Conservation (phyloP, 345 rosid genomes). For the Brassica napus region DNA sequence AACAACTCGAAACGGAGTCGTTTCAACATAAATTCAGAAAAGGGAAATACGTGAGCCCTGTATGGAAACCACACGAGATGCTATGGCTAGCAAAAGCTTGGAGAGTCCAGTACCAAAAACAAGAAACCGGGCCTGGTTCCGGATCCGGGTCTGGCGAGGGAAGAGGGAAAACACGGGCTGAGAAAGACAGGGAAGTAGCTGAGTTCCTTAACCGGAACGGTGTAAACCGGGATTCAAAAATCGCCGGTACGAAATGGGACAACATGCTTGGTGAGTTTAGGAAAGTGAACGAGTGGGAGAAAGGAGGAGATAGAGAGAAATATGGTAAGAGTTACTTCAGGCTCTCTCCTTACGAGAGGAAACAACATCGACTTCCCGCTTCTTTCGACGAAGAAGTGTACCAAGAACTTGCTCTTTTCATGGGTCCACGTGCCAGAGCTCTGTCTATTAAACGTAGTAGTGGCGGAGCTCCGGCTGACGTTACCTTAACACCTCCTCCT, state of each 20-base stretch:
- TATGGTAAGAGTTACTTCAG: constrained; percentile 91
- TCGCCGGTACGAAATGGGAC: constrained; percentile 98
- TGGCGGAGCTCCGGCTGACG: constrained; percentile 7
- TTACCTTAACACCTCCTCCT: constrained; percentile 18
- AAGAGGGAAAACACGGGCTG: constrained; percentile 89
- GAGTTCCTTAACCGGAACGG: constrained; percentile 81
- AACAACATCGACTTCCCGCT: constrained; percentile 81
- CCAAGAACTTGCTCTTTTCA: constrained; percentile 87
- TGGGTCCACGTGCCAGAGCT: constrained; percentile 79
- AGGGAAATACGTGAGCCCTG: constrained; percentile 96
- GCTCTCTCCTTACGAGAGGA: constrained; percentile 91
- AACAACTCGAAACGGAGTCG: constrained; percentile 48
- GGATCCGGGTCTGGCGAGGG: constrained; percentile 49
- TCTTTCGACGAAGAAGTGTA: constrained; percentile 97
- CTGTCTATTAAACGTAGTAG: constrained; percentile 26
- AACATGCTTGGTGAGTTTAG: constrained; percentile 98
- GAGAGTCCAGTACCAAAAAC: constrained; percentile 73
- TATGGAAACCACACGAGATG: constrained; percentile 99
- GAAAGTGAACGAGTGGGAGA: constrained; percentile 95
- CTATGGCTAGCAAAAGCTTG: constrained; percentile 94
- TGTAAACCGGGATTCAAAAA: constrained; percentile 82
- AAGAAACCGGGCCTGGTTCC: constrained; percentile 40
- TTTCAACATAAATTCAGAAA: constrained; percentile 72
- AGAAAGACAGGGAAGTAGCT: constrained; percentile 93
- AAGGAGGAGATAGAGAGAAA: constrained; percentile 68